Percentiles rank a stretch among this genome's conserved stretches.
These are phyloP conservation scores for Globisporangium nodosum DNA, from an alignment of 352 stramenopile genomes.

Conservation along the genomic window DNA sequence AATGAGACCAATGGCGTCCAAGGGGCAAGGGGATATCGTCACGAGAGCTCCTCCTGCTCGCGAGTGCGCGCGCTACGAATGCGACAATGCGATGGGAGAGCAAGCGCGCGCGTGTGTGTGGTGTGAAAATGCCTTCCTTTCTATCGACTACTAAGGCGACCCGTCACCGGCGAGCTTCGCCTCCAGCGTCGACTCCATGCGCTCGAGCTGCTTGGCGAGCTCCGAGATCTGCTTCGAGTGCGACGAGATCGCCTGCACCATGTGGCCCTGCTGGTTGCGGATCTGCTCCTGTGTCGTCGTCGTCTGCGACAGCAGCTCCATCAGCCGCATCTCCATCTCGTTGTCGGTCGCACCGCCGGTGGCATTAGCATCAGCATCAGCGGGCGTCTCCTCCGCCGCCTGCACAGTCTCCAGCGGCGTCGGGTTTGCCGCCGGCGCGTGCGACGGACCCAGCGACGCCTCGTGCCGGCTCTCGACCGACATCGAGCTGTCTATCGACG, in stretches of 20 bases:
- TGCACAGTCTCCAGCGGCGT: constrained; percentile 1
- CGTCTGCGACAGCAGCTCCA: constrained; percentile 75
- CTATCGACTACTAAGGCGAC: constrained; percentile 6
- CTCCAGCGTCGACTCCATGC: constrained; percentile 67
- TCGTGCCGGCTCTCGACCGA: constrained; percentile 12
- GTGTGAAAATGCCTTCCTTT: constrained; percentile 1
- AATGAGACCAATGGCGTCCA: no score
- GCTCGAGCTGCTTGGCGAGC: constrained; percentile 72
- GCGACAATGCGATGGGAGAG: no score
- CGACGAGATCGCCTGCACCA: constrained; percentile 69
- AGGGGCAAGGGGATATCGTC: no score
- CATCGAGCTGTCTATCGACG: constrained; percentile 18
- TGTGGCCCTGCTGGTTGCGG: constrained; percentile 70
- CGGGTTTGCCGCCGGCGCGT: neutral
- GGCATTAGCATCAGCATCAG: neutral
- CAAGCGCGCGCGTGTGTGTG: neutral
- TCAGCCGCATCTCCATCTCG: constrained; percentile 72
- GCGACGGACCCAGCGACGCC: neutral
- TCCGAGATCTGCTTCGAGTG: constrained; percentile 79
- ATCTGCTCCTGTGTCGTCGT: constrained; percentile 79
- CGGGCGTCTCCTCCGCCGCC: neutral
- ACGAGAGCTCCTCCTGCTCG: no score
- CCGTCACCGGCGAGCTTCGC: constrained; percentile 35
- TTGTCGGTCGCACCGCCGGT: constrained; percentile 21
- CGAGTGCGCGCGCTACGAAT: no score